Base-by-base conservation (phyloP, 2,329 filamentous ascomycete genomes). In the Venturiaceae sp. region DNA sequence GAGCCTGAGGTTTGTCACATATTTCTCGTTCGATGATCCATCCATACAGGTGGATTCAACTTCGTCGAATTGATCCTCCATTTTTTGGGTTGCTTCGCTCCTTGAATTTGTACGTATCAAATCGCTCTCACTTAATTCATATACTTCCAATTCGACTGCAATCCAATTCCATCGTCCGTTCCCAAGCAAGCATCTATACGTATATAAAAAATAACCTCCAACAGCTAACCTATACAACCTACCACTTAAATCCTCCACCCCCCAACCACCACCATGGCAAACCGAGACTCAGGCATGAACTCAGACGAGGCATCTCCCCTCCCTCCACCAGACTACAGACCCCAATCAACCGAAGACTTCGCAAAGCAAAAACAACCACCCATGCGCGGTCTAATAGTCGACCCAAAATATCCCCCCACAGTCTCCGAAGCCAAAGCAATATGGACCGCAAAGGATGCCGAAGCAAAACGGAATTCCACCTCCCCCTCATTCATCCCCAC, bases 371-470 rank as follows among this genome's bases (percentile, higher is more conserved):
- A 37, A 23, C 26, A 34, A 26, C 58, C 58, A 2, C 58, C 58
- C 11, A 37, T 59, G 21, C 50, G 53, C 26, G 58, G 58, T 34
- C 23, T 59, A 59, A 59, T 59, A 32, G 58, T 59, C 36, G 58
- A 59, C 53, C 58, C 58, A 33, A 50, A 55, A 39, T 59, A 57
- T n/a, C 58, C 58, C 14, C 58, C 58, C 21, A 55, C 58, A 32
- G 50, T 28, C 21, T 26, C 33, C 11, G 58, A 59, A 36, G 58
- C 58, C 16, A 23, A 56, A 46, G 28, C 32, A 32, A 32, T 46
- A 34, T 44, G 32, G 30, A 14, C 33, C 36, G 37, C 33, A 16
- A 37, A 32, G 16, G 30, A 46, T 5, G 37, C 54, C n/a, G 44
- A 54, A 39, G 19, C 32, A 23, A 54, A 28, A 9, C 9, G 36